Evolutionary conservation across 2,329 filamentous ascomycete species (phyloP).

Genomic region (Scopulariopsis brevicaulis): DNA sequence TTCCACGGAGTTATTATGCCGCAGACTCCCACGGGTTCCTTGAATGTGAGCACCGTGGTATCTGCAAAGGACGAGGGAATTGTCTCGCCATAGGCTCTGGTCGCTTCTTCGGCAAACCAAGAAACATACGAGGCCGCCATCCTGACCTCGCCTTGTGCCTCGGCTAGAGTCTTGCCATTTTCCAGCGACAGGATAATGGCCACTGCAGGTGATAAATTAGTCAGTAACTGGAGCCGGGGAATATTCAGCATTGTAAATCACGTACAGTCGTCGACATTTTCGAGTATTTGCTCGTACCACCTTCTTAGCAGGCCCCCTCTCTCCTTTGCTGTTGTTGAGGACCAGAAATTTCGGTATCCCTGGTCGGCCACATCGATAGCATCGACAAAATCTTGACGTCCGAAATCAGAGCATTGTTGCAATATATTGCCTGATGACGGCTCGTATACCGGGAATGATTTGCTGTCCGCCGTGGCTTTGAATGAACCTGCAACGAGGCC

Average conservation of each 20-base stretch:
- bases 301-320: conserved; percentile 47
- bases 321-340: conserved; percentile 48
- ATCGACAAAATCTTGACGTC: too few relatives aligned
- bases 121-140: conserved; percentile 70
- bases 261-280: conserved; percentile 55
- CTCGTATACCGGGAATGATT: too few relatives aligned
- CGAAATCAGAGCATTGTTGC: too few relatives aligned
- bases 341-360: too few relatives aligned
- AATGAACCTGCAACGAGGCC: too few relatives aligned
- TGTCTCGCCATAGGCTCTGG: conserved; percentile 61
- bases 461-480: too few relatives aligned
- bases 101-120: conserved; percentile 75
- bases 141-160: conserved; percentile 59
- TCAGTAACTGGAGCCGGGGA: conserved; percentile 52
- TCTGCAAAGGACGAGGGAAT: conserved; percentile 59
- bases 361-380: too few relatives aligned
- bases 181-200: conserved; percentile 71
- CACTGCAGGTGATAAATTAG: conserved; percentile 64
- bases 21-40: conserved; percentile 76
- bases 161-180: conserved; percentile 66
- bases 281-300: conserved; percentile 57
- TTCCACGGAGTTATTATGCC: conserved; percentile 80
- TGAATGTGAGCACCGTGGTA: conserved; percentile 67
- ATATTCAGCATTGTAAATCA: conserved; percentile 75
- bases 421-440: too few relatives aligned